These are phyloP conservation scores for Ophiobolus disseminans DNA, from an alignment of 2,329 filamentous ascomycete genomes.

Conservation along the genomic window DNA sequence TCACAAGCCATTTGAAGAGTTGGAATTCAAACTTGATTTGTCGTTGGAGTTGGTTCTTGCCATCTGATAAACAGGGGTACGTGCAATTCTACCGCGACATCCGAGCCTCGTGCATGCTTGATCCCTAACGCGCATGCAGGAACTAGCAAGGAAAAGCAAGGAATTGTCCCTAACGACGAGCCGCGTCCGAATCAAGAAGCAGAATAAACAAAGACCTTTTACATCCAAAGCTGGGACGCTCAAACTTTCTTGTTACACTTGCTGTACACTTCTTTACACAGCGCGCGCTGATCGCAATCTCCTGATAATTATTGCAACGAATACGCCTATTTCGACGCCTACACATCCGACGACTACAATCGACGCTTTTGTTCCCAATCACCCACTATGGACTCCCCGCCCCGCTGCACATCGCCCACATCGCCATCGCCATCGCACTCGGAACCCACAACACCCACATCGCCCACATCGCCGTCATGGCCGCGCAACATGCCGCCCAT, in stretches of 20 bases:
- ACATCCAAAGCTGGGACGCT: neutral
- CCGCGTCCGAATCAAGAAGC: neutral
- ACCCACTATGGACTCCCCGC: neutral
- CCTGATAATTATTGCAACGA: neutral
- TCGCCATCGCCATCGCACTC: constrained; percentile 11
- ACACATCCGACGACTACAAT: too few species aligned
- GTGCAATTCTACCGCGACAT: neutral
- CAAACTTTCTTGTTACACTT: too few species aligned
- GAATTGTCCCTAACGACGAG: neutral
- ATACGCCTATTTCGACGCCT: neutral
- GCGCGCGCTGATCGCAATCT: neutral
- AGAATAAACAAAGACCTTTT: neutral
- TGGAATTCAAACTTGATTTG: too few species aligned
- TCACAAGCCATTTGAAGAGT: too few species aligned
- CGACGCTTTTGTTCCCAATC: neutral
- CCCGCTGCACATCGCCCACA: neutral
- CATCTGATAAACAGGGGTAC: too few species aligned
- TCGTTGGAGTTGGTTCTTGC: too few species aligned
- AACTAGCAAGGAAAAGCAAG: neutral
- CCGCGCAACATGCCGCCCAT: constrained; percentile 21
- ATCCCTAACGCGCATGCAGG: neutral
- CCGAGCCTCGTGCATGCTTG: neutral
- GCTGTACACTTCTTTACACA: too few species aligned
- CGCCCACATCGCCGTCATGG: constrained; percentile 11
- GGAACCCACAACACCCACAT: constrained; percentile 8